Base-by-base conservation (phyloP, 352 stramenopile genomes). In the Globisporangium nodosum region DNA sequence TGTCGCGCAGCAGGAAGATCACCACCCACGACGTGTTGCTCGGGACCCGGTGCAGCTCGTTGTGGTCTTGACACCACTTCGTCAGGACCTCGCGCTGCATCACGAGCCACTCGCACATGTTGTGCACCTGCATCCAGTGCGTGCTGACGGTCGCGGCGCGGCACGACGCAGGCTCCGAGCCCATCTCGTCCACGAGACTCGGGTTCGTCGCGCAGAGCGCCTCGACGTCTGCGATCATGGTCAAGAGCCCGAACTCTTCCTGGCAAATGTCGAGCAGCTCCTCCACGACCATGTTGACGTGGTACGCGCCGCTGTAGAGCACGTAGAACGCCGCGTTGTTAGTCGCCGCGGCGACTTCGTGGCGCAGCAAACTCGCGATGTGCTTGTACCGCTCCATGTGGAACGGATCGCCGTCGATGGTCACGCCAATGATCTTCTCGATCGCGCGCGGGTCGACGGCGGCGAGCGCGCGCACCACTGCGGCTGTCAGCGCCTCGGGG, bases 371-470 rank as follows among this genome's bases (percentile, higher is more conserved):
- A 12, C 20, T 21, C 16, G 56, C 70, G 18, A 83, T 55, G 18
- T 56, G 45, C 35, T 68, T 63, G 60, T 71, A 79, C 52, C 62
- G 62, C 30, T 64, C 52, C 68, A 79, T 78, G 54, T 83, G 70
- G 47, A 66, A 73, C 56, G 69, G 68, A 40, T 83, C 73, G n/a
- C 73, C 73, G 12, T 83, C 73, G 12, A 83, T 54, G 5, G 69
- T 76, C 39, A 83, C 53, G 33, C 73, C 73, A 15, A 83, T 56
- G n/a, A 83, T 37, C 51, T 78, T 83, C 37, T 79, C 66, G 21
- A 80, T 33, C 0, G 69, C 71, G 1, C 63, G 69, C 3, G 66
- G 37, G 49, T 83, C 73, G 3, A 80, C 45, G 2, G 60, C 58
- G 5, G 54, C 67, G n/a, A 83, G 56, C n/a, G 60, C 46, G 24